A percentile compares a stretch with the other conserved stretches of the same genome.
phyloP scores from a whole-genome alignment of 345 rosid species.

The Adansonia digitata region DNA sequence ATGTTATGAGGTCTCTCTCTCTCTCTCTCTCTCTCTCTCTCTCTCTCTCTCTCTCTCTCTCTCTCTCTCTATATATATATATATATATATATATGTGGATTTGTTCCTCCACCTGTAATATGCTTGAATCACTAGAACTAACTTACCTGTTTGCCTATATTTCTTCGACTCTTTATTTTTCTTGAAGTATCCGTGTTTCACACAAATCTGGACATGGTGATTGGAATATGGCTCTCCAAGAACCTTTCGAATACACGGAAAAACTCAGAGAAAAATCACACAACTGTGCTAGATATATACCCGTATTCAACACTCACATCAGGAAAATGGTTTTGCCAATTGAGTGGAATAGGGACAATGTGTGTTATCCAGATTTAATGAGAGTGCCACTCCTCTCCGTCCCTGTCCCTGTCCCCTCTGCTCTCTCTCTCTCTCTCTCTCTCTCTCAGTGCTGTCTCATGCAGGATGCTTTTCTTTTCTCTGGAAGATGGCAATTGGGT shows the following conservation, averaged over 20 bases:
- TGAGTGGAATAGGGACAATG: background rate
- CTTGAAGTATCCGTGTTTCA: background rate
- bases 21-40: slow-evolving; percentile 7
- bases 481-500: background rate
- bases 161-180: background rate
- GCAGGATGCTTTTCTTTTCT: background rate
- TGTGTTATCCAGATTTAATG: background rate
- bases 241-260: background rate
- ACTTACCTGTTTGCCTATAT: background rate
- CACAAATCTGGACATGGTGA: background rate
- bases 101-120: background rate
- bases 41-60: background rate
- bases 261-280: too few relatives aligned
- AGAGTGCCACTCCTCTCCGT: background rate
- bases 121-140: background rate
- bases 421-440: too few relatives aligned
- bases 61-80: background rate
- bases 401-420: too few relatives aligned
- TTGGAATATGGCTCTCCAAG: background rate
- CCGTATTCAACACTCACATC: background rate
- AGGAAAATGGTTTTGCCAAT: background rate
- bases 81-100: too few relatives aligned
- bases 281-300: background rate
- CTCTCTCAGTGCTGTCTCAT: background rate
- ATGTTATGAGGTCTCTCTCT: slow-evolving; percentile 67